Percentiles rank a stretch among this genome's conserved stretches.
Conservation (phyloP, 805 yeast genomes). For the Wickerhamiella nectarea region DNA sequence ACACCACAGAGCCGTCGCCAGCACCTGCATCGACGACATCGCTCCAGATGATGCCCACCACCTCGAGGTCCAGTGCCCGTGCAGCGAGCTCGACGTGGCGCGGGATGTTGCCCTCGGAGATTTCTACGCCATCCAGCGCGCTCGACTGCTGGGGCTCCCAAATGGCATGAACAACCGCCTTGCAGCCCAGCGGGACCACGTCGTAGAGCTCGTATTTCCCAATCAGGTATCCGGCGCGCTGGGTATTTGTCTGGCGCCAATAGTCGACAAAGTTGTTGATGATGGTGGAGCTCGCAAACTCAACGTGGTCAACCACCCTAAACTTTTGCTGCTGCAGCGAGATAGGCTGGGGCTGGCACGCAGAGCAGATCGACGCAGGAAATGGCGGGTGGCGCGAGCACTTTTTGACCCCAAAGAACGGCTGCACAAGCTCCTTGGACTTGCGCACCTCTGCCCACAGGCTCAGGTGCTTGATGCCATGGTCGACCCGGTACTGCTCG, state of each 20-base stretch:
- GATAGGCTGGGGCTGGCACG: constrained; percentile 93
- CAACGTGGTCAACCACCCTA: constrained; percentile 97
- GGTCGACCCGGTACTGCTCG: constrained; percentile 51
- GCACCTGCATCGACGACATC: constrained; percentile 80
- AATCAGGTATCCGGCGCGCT: constrained; percentile 71
- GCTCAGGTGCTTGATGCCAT: constrained; percentile 76
- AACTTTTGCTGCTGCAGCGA: constrained; percentile 80
- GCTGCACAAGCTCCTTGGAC: constrained; percentile 56
- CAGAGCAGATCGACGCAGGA: constrained; percentile 90
- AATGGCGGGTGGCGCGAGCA: constrained; percentile 87
- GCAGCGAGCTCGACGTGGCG: constrained; percentile 41
- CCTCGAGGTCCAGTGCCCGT: constrained; percentile 44
- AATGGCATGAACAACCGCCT: constrained; percentile 86
- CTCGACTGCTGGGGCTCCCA: constrained; percentile 86
- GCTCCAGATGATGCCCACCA: constrained; percentile 77
- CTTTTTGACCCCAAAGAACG: constrained; percentile 47
- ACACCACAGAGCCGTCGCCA: constrained; percentile 77
- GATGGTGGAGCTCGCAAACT: constrained; percentile 59
- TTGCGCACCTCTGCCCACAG: constrained; percentile 73
- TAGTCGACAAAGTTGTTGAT: constrained; percentile 75
- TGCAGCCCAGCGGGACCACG: constrained; percentile 80
- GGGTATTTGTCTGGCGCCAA: constrained; percentile 84
- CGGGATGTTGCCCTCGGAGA: constrained; percentile 31
- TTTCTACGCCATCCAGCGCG: constrained; percentile 70
- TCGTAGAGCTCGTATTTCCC: constrained; percentile 72